Conservation (phyloP, 768 basidiomycete genomes). For the Boletus sp. region DNA sequence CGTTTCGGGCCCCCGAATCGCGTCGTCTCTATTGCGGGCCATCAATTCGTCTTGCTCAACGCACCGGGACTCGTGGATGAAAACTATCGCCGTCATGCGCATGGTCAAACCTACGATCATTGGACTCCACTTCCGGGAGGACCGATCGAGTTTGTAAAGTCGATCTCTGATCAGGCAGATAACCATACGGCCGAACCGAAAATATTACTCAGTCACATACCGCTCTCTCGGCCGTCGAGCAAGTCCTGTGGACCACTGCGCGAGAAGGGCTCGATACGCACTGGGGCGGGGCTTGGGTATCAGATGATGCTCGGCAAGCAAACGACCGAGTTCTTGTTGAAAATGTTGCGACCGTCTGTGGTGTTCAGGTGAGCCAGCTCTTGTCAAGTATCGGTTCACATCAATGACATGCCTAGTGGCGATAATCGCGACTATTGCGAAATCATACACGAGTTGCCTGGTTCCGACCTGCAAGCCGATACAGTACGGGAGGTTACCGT, state of each 20-base stretch:
- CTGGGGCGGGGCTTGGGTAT: conserved; percentile 78
- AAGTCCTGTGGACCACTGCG: conserved; percentile 76
- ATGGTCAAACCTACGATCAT: conserved; percentile 46
- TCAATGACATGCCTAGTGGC: conserved; percentile 45
- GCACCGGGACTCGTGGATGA: conserved; percentile 82
- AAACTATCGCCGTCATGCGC: conserved; percentile 64
- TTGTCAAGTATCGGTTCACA: not conserved
- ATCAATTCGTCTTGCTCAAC: conserved; percentile 70
- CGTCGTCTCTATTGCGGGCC: conserved; percentile 59
- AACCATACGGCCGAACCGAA: conserved; percentile 21
- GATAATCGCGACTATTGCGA: conserved; percentile 95
- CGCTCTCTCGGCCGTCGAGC: conserved; percentile 71
- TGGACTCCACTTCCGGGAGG: conserved; percentile 58
- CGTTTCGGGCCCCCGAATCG: conserved; percentile 72
- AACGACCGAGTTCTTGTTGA: conserved; percentile 71
- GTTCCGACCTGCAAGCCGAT: conserved; percentile 20
- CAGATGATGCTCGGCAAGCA: conserved; percentile 81
- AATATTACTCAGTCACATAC: conserved; percentile 84
- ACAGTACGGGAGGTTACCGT: conserved; percentile 76
- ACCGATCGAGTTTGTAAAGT: conserved; percentile 58
- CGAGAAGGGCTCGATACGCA: conserved; percentile 68
- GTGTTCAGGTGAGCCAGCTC: conserved; percentile 65
- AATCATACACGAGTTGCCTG: conserved; percentile 49
- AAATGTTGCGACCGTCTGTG: conserved; percentile 58
- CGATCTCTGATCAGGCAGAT: conserved; percentile 35